Evolutionary conservation across 257 asterid species (phyloP).

Genomic region (Jacaranda mimosifolia): DNA sequence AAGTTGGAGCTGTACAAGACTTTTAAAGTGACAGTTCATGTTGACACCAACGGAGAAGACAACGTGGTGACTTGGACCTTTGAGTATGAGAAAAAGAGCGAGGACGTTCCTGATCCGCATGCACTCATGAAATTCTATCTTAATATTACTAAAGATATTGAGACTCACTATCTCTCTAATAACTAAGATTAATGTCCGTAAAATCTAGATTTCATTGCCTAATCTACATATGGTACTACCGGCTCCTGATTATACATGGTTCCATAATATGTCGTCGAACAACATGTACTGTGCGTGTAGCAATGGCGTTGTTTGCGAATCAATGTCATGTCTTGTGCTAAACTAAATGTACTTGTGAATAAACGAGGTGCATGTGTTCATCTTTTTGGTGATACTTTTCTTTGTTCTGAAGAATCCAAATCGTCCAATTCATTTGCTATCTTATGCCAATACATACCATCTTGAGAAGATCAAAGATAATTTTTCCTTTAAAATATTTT

Average conservation of each 20-base stretch:
- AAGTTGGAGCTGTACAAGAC: constrained; percentile 49
- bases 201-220: not conserved
- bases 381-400: too few species aligned
- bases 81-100: constrained; percentile 48
- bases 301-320: too few species aligned
- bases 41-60: constrained; percentile 39
- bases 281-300: too few species aligned
- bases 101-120: constrained; percentile 46
- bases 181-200: not conserved
- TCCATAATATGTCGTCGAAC: not conserved
- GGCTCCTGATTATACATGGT: too few species aligned
- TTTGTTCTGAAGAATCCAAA: too few species aligned
- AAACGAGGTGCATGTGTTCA: too few species aligned
- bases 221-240: not conserved
- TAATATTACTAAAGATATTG: constrained; percentile 39
- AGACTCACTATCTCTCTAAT: constrained; percentile 34
- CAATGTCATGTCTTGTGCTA: too few species aligned
- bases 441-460: too few species aligned
- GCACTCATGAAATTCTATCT: constrained; percentile 32
- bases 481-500: too few species aligned
- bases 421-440: too few species aligned
- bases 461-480: too few species aligned
- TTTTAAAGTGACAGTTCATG: constrained; percentile 35
- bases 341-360: too few species aligned
- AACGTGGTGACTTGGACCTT: constrained; percentile 49